Evolutionary conservation across 1,139 yeast species (phyloP).

Genomic region (Debaryomyces coudertii): DNA sequence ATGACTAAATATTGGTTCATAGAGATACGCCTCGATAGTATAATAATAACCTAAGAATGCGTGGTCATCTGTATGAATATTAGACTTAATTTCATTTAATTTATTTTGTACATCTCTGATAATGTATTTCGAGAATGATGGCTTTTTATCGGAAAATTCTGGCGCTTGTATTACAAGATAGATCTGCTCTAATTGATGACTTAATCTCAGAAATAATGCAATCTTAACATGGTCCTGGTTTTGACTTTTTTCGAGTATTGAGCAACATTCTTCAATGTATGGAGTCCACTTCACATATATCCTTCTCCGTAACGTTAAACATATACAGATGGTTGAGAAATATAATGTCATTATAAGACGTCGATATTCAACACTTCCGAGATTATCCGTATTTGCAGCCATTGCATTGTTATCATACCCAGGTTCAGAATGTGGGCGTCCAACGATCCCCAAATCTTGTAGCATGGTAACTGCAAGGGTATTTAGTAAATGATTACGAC

Average conservation of each 20-base stretch:
- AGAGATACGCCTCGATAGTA: slow-evolving; percentile 74
- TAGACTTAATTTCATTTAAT: slow-evolving; percentile 38
- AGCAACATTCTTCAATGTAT: slow-evolving; percentile 66
- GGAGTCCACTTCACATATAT: slow-evolving; percentile 60
- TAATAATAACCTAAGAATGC: slow-evolving; percentile 54
- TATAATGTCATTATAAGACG: slow-evolving; percentile 53
- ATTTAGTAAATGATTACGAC: slow-evolving; percentile 73
- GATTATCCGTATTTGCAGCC: slow-evolving; percentile 10
- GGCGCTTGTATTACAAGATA: slow-evolving; percentile 53
- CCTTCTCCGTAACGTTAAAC: slow-evolving; percentile 55
- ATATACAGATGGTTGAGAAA: slow-evolving; percentile 53
- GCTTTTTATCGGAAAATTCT: slow-evolving; percentile 29
- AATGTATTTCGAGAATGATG: slow-evolving; percentile 33
- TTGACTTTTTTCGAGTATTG: slow-evolving; percentile 42
- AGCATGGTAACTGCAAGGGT: slow-evolving; percentile 69
- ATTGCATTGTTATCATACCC: slow-evolving; percentile 40
- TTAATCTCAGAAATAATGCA: slow-evolving; percentile 63
- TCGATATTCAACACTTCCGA: slow-evolving; percentile 40
- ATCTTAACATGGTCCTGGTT: slow-evolving; percentile 39
- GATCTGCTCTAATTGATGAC: slow-evolving; percentile 63
- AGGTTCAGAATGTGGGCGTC: slow-evolving; percentile 34
- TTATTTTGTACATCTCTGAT: slow-evolving; percentile 46
- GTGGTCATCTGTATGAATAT: slow-evolving; percentile 43
- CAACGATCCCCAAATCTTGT: slow-evolving; percentile 76
- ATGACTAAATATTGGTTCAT: slow-evolving; percentile 57